Percentiles rank a stretch among this genome's conserved stretches.
These are phyloP conservation scores for Boletus rex-veris DNA, from an alignment of 768 basidiomycete species.

Conservation along the genomic window DNA sequence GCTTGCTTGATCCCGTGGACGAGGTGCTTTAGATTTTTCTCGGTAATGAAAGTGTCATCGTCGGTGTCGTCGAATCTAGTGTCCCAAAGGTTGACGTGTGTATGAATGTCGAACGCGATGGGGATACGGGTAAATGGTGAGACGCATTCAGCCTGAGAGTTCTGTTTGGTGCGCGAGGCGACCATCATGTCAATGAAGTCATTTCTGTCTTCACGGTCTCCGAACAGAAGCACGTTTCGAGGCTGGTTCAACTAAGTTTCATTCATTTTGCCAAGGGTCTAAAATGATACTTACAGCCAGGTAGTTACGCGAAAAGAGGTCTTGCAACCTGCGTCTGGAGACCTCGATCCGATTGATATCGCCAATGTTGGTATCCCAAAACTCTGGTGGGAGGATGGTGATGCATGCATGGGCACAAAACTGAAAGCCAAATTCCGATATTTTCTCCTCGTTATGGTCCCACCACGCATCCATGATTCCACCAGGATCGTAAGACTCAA, in stretches of 20 bases:
- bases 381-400: slow-evolving; percentile 17
- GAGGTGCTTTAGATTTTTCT: slow-evolving; percentile 14
- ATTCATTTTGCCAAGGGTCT: neutral
- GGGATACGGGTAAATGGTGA: slow-evolving; percentile 3
- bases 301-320: slow-evolving; percentile 4
- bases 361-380: neutral
- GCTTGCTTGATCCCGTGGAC: slow-evolving; percentile 13
- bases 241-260: slow-evolving; percentile 10
- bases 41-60: slow-evolving; percentile 10
- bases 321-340: slow-evolving; percentile 11
- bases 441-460: slow-evolving; percentile 24
- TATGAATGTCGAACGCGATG: slow-evolving; percentile 3
- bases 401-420: slow-evolving; percentile 38
- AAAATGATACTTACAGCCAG: slow-evolving; percentile 12
- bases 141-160: neutral
- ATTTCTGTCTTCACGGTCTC: slow-evolving; percentile 13
- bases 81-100: slow-evolving; percentile 20
- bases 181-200: slow-evolving; percentile 10
- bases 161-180: neutral
- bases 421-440: slow-evolving; percentile 29
- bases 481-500: slow-evolving; percentile 25
- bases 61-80: slow-evolving; percentile 11
- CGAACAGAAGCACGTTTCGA: slow-evolving; percentile 18
- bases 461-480: slow-evolving; percentile 37
- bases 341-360: slow-evolving; percentile 7